Evolutionary conservation across 2,329 filamentous ascomycete species (phyloP).

Genomic region (Penicillium polonicum): DNA sequence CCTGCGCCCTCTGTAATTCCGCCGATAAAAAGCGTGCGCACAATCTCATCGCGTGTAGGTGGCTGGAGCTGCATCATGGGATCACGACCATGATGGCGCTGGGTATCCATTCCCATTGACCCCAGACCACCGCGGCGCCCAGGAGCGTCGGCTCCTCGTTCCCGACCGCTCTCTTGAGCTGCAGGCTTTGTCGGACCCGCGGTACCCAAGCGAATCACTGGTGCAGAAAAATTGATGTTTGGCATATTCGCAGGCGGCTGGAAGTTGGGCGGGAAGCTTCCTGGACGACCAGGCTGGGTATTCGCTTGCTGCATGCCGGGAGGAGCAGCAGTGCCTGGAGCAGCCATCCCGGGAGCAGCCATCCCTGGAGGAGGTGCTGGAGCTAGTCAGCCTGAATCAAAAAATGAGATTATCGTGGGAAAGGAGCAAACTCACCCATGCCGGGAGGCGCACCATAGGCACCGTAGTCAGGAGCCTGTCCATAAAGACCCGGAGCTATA

Average conservation of each 20-base stretch:
- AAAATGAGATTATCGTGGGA: constrained; percentile 3
- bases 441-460: constrained; percentile 74
- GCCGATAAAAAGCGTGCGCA: constrained; percentile 86
- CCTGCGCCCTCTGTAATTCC: constrained; percentile 77
- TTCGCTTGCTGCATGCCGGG: constrained; percentile 76
- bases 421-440: constrained; percentile 62
- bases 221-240: constrained; percentile 97
- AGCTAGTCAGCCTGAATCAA: constrained; percentile 20
- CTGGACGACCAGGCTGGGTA: constrained; percentile 73
- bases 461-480: constrained; percentile 70
- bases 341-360: constrained; percentile 74
- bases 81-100: constrained; percentile 66
- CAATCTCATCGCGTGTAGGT: constrained; percentile 84
- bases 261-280: constrained; percentile 77
- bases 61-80: constrained; percentile 71
- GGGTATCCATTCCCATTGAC: constrained; percentile 63
- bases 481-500: constrained; percentile 59
- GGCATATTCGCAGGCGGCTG: constrained; percentile 88
- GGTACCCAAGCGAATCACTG: constrained; percentile 89
- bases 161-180: constrained; percentile 45
- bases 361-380: constrained; percentile 76
- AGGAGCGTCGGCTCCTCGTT: constrained; percentile 44
- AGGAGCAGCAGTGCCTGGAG: constrained; percentile 74
- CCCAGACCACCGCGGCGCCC: constrained; percentile 60
- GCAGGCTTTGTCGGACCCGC: constrained; percentile 63